Evolutionary conservation across 176 grass and related monocot species (phyloP), one percentile per base, ranked within the genome.

Genomic region (Oryza punctata): DNA sequence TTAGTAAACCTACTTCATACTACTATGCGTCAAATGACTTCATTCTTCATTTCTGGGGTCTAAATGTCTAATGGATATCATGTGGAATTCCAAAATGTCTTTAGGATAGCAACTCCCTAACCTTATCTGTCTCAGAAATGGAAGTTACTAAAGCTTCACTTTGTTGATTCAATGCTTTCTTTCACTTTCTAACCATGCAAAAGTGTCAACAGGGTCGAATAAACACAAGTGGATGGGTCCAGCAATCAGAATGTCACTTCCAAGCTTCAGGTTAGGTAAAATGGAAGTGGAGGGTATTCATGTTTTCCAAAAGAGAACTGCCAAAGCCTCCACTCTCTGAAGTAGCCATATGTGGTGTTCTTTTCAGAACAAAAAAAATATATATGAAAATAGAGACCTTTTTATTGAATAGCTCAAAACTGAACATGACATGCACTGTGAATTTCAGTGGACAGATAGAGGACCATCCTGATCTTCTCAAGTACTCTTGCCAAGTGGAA

Each of bases 181-280:
- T 86, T 72, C 45, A 70, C 77, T 77, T 88, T 46, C 73, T 82
- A 49, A 80, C 81, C 35, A 87, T 81, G 72, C 68, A 69, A 63
- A 76, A 54, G 12, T 80, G 79, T 29, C 80, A 81, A 61, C 81
- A 87, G 84, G 85, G 76, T 82, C 77, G 68, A 74, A 80, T 82
- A 93, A 75, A 33, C 69, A 86, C 52, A 92, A 70, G 59, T 84
- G 93, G 91, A 87, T 85, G 73, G 85, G 91, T 70, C 93, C 93
- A 52, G 64, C 82, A 72, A 96, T 99, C 87, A 96, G 74, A 84
- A 99, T 99, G 80, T 99, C 96, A 65, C 89, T 99, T 78, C 96
- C 96, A 35, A 99, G 93, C 70, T 99, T 99, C 91, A 99, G 91
- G 96, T 99, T 78, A 46, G 87, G 66, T 81, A 59, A 82, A 82